Evolutionary conservation across 306 rosid genomes (phyloP), one percentile per base, ranked within the genome.

Genomic region (Rosa lucieae): DNA sequence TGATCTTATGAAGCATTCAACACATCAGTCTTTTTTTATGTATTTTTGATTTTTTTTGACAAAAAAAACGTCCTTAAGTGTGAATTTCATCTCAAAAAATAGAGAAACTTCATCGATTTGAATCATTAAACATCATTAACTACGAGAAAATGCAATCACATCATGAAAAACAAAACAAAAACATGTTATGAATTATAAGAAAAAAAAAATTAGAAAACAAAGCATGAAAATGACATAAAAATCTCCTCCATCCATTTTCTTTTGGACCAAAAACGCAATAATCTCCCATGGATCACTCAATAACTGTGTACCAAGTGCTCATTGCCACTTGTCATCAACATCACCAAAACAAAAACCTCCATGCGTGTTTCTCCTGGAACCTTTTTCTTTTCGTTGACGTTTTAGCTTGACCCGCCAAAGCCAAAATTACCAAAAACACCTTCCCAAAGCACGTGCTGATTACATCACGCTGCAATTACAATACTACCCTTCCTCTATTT

Each of bases 341-440:
- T 35, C 39, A 14, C 76, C 62, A 3, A 29, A 72, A 18, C 18
- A 10, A 17, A 52, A 5, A 0, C 35, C 13, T 48, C 44, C 43
- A 15, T 6, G 59, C 56, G 56, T 47, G 40, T 21, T 5, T 70
- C 7, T 35, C 40, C 11, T 26, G 51, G 3, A 23, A 70, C 10
- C 13, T 40, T n/a, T 23, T 58, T 10, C 63, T 56, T n/a, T n/a
- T 8, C 37, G 3, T 59, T 59, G 66, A 70, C n/a, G 26, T 4
- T 15, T 10, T 5, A 32, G 44, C 0, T 18, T 10, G 63, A 32
- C 18, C 65, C 14, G 59, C 18, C 63, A 15, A 17, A 4, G 0
- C 10, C 6, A 3, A 52, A 52, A 73, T 52, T 73, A 73, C 77
- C 21, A 35, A 73, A 52, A 73, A 35, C 77, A 37, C 77, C 77